Base-by-base conservation (phyloP, 192 early-diverging fungal species). In the Entomortierella parvispora region DNA sequence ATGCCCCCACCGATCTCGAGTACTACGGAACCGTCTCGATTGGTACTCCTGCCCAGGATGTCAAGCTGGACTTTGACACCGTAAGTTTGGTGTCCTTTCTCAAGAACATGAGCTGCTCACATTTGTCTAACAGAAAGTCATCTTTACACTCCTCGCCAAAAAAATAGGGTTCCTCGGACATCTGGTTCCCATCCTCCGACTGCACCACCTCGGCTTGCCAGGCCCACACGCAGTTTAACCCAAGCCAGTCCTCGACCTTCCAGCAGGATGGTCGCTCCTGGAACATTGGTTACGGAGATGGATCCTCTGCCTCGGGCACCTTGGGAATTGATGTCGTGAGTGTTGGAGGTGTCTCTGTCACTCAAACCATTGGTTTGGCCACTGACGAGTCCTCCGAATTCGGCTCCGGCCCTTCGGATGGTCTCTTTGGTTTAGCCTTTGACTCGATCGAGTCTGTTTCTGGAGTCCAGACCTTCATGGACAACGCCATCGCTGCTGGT, bases 201-300 rank as follows among this genome's bases (percentile, higher is more conserved):
- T 87, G 86, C 53, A 59, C 58, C 4, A 31, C 46, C 10, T 0
- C 33, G 11, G 79, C 78, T 12, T 87, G 85, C 54, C 23, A 50
- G 12, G 57, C 57, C 17, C 81, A 87, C 55, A 82, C 64, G 55
- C 80, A 71, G 14, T 87, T 83, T 37, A 69, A 76, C 40, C 69
- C 80, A 9, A 62, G 62, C 32, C 70, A 75, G 59, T 84, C 83
- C 23, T 72, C 79, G 3, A 86, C 88, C 1, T 84, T 84, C 81
- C 60, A 80, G 56, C 46, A 76, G 2, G 85, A 83, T 45, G 85
- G 85, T 0, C 75, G 82, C 34, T 58, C 81, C 28, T 89, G 87
- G 86, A 68, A 71, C 0, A 88, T 89, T n/a, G 69, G 74, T 14
- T 89, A 89, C 65, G 90, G 85, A 42, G 90, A 89, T 66, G 84